Base-by-base conservation (phyloP, 805 yeast species). In the Lipomyces yamadae region DNA sequence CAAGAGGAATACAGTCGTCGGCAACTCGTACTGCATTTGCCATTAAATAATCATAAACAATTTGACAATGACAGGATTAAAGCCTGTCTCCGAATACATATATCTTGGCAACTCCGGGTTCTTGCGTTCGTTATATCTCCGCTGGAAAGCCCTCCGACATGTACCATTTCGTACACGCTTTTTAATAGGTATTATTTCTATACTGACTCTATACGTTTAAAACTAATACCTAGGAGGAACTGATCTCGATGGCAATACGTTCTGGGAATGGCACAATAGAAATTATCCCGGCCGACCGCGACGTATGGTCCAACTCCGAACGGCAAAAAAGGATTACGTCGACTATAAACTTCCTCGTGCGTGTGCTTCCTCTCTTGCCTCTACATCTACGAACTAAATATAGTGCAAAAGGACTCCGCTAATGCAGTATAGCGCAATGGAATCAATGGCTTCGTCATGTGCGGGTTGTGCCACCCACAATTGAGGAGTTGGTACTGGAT, bases 171-270 rank as follows among this genome's bases (percentile, higher is more conserved):
- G 96, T 53, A 82, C 82, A 63, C 83, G 81, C 74, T 90, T 87
- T 79, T 90, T 90, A 72, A 81, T 87, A 8, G 84, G 84, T 60
- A 50, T 24, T 24, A 24, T 2, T 62, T 37, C 6, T 4, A 29
- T 30, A 11, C 52, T 42, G 24, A 24, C 24, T 24, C 24, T 24
- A 24, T 24, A 24, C 24, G 24, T 24, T 24, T 24, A 34, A n/a
- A 15, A 4, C 35, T 34, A 29, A 52, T 6, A 24, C 29, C 32
- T 6, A 10, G 6, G 50, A 62, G 90, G 92, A 1, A 90, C 89
- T 74, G 96, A 91, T 74, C 80, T 91, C n/a, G 86, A 86, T 52
- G 96, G 95, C 2, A 91, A 91, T 76, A 86, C 94, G 1, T 91
- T 88, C 78, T 91, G 96, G 96, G 97, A 91, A 75, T 87, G 88